Evolutionary conservation across 2,329 filamentous ascomycete species (phyloP).

Genomic region (Alternaria arborescens): DNA sequence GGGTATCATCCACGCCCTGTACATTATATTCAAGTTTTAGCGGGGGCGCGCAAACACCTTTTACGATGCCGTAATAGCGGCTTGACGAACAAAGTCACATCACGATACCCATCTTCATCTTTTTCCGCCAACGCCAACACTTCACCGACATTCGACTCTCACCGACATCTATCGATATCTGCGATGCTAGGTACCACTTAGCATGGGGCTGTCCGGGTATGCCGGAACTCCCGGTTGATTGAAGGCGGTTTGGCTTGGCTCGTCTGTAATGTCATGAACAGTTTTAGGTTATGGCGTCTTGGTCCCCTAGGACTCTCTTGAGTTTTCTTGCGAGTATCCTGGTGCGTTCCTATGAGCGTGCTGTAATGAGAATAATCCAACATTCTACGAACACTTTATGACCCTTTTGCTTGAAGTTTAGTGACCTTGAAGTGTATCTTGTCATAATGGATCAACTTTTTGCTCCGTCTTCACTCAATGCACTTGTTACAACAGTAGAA

Average conservation of each 20-base stretch:
- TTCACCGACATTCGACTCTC: constrained; percentile 1
- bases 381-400: not conserved
- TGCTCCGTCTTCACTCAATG: not conserved
- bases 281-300: constrained; percentile 21
- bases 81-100: constrained; percentile 24
- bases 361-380: constrained; percentile 22
- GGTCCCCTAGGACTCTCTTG: constrained; percentile 15
- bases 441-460: too few species aligned
- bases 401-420: not conserved
- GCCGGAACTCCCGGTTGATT: constrained; percentile 13
- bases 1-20: constrained; percentile 89
- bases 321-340: constrained; percentile 4
- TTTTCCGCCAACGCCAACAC: constrained; percentile 5
- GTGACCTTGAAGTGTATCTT: too few species aligned
- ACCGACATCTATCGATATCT: constrained; percentile 6
- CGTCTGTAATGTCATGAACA: constrained; percentile 17
- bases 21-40: constrained; percentile 92
- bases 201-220: constrained; percentile 1
- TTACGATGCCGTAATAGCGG: constrained; percentile 18
- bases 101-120: constrained; percentile 47
- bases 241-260: constrained; percentile 11
- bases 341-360: constrained; percentile 16
- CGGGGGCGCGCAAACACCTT: constrained; percentile 19
- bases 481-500: not conserved
- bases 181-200: not conserved